phyloP scores from a whole-genome alignment of 331 rosid species.

The Telfairia occidentalis region DNA sequence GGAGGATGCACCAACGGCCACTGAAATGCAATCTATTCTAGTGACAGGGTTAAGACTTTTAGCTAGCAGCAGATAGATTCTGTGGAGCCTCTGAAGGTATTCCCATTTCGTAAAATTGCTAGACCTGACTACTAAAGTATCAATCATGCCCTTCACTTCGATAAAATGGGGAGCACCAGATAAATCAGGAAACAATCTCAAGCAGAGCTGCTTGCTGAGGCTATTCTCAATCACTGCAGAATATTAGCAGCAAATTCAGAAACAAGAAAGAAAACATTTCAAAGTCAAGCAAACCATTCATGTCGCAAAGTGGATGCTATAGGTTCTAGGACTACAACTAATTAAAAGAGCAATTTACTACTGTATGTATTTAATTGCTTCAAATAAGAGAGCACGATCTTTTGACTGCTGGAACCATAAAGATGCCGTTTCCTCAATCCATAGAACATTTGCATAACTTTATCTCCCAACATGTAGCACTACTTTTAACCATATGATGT shows the following conservation, averaged over 20 bases:
- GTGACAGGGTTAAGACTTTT: conserved; percentile 23
- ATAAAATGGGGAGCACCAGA: conserved; percentile 21
- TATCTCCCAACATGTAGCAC: background rate
- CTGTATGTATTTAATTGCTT: background rate
- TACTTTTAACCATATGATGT: background rate
- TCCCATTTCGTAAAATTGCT: conserved; percentile 24
- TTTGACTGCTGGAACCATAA: background rate
- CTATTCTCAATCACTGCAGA: conserved; percentile 51
- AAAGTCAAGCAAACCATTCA: background rate
- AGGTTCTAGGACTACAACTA: background rate
- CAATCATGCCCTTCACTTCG: conserved; percentile 34
- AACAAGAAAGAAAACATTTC: conserved; percentile 11
- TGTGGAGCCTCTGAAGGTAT: conserved; percentile 35
- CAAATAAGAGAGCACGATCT: background rate
- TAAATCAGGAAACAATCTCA: conserved; percentile 47
- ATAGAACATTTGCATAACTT: background rate
- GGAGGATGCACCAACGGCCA: conserved; percentile 48
- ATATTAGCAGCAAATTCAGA: conserved; percentile 11
- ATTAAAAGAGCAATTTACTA: background rate
- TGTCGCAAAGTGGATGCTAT: background rate
- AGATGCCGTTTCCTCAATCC: background rate
- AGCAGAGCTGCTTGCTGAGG: conserved; percentile 43
- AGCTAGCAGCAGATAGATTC: conserved; percentile 37
- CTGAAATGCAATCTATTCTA: conserved; percentile 30
- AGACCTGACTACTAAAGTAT: conserved; percentile 13